Evolutionary conservation across 1,139 yeast genomes (phyloP).

Genomic region (Kurtzmaniella quercitrusa): DNA sequence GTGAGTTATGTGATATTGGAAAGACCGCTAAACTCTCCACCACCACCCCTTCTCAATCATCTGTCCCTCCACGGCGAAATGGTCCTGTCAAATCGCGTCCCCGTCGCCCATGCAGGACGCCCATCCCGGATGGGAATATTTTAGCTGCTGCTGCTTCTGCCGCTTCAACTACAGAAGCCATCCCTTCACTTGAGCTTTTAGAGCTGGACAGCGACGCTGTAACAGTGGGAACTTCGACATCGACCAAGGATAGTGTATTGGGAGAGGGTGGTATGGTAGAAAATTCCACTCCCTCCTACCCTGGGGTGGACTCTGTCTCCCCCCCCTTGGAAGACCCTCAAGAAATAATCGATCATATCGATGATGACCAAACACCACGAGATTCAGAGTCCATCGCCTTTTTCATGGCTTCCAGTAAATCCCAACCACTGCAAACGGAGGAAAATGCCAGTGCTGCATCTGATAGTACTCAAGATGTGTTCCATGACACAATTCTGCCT

Average conservation of each 20-base stretch:
- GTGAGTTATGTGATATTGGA: slow-evolving; percentile 37
- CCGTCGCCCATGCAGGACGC: neutral
- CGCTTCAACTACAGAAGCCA: too few species aligned
- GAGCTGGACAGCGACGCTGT: neutral
- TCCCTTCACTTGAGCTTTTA: neutral
- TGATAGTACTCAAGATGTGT: neutral
- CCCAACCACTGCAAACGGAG: neutral
- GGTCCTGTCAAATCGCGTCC: neutral
- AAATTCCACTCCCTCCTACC: too few species aligned
- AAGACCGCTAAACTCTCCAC: slow-evolving; percentile 38
- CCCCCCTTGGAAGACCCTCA: neutral
- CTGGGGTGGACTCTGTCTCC: too few species aligned
- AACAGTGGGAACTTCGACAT: neutral
- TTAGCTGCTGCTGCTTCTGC: neutral
- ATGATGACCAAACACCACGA: neutral
- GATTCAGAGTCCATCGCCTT: neutral
- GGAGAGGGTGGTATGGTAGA: too few species aligned
- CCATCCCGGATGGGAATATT: neutral
- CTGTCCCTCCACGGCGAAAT: neutral
- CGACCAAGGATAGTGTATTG: too few species aligned
- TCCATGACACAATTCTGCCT: neutral
- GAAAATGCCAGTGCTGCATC: neutral
- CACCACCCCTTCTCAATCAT: slow-evolving; percentile 7
- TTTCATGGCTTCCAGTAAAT: neutral
- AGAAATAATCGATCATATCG: neutral